Evolutionary conservation across 495 filamentous ascomycete genomes (phyloP).

Genomic region (Penicillium atrosanguineum): DNA sequence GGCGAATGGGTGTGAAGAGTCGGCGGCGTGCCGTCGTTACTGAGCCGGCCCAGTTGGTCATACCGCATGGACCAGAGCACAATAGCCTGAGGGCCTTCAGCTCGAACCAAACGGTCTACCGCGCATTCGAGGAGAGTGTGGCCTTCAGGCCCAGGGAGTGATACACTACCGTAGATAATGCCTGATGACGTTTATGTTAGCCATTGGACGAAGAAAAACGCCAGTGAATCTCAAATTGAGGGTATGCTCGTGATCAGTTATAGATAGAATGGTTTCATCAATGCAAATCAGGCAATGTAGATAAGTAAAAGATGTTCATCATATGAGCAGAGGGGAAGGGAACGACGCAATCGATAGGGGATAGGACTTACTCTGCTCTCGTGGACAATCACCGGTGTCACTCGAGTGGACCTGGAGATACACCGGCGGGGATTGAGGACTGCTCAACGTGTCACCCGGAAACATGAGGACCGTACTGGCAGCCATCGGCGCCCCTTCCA

Average conservation of each 20-base stretch:
- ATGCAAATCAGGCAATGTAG: conserved; percentile 94
- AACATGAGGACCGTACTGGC: conserved; percentile 75
- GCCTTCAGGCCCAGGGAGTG: conserved; percentile 33
- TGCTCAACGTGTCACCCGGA: conserved; percentile 50
- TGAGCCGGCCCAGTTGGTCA: conserved; percentile 43
- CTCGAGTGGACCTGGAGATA: conserved; percentile 77
- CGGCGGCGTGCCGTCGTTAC: conserved; percentile 10
- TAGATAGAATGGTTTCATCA: conserved; percentile 72
- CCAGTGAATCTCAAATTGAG: conserved; percentile 7
- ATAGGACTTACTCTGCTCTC: conserved; percentile 76
- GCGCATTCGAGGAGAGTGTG: conserved; percentile 51
- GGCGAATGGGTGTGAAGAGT: conserved; percentile 18
- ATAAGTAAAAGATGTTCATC: conserved; percentile 90
- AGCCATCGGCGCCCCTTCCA: conserved; percentile 71
- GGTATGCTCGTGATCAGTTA: conserved; percentile 64
- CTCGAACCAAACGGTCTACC: conserved; percentile 50
- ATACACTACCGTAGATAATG: conserved; percentile 64
- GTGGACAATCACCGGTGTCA: conserved; percentile 85
- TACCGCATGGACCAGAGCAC: conserved; percentile 64
- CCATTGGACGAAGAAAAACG: conserved; percentile 18
- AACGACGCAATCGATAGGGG: conserved; percentile 7
- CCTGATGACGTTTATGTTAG: conserved; percentile 56
- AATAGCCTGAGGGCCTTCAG: conserved; percentile 30
- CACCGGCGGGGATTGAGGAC: conserved; percentile 51
- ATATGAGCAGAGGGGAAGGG: conserved; percentile 50